These are phyloP conservation scores for Boletus semigastroideus DNA, from an alignment of 1,284 basidiomycete species.

Conservation along the genomic window DNA sequence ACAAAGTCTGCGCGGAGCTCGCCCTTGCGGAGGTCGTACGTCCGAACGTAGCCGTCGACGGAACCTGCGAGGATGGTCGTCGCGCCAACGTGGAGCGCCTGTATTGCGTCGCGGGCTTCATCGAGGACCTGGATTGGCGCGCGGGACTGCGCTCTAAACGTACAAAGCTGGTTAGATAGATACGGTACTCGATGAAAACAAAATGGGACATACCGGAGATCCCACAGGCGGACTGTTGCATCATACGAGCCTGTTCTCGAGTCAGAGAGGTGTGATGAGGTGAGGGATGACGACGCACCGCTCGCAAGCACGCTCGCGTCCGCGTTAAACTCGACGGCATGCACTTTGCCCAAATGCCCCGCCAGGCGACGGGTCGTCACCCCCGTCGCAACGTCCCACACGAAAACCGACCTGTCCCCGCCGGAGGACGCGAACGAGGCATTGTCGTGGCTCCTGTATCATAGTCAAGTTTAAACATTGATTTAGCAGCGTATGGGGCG, in stretches of 20 bases:
- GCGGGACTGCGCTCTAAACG: conserved; percentile 70
- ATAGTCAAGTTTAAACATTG: not conserved
- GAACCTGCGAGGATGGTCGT: conserved; percentile 79
- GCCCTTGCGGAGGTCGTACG: conserved; percentile 93
- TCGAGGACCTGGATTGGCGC: conserved; percentile 89
- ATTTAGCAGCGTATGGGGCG: not conserved
- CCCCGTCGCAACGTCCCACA: conserved; percentile 95
- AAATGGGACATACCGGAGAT: conserved; percentile 60
- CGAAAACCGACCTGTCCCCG: conserved; percentile 87
- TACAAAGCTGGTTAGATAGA: too few relatives aligned
- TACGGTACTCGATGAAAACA: not conserved
- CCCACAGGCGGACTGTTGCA: conserved; percentile 86
- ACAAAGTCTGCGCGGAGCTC: conserved; percentile 86
- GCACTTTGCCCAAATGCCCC: conserved; percentile 89
- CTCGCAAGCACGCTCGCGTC: conserved; percentile 85
- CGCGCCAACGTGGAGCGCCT: conserved; percentile 66
- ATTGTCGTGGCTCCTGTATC: conserved; percentile 82
- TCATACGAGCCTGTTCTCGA: conserved; percentile 73
- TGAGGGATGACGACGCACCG: conserved; percentile 46
- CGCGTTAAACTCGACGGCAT: conserved; percentile 87
- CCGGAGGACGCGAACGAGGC: conserved; percentile 92
- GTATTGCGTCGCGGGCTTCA: conserved; percentile 89
- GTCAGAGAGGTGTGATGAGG: not conserved
- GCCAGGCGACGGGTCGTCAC: conserved; percentile 78
- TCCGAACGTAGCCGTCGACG: conserved; percentile 88